These are phyloP conservation scores for Trifolium subterraneum DNA, from an alignment of 306 rosid species.

Conservation along the genomic window DNA sequence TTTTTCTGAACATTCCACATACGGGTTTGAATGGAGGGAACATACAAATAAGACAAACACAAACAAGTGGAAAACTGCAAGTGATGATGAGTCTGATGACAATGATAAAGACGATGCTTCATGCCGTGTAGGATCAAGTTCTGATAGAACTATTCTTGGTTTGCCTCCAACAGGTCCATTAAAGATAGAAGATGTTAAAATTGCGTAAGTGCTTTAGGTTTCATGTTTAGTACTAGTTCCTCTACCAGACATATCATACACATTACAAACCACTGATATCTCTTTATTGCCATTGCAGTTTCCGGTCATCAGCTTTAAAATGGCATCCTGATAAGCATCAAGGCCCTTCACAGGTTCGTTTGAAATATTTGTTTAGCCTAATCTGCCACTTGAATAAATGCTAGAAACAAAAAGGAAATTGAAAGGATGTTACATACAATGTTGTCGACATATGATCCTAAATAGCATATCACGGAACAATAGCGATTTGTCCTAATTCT, in stretches of 20 bases:
- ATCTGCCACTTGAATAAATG: constrained; percentile 23
- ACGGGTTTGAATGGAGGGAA: constrained; percentile 73
- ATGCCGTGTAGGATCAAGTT: constrained; percentile 54
- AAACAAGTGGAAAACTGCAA: constrained; percentile 56
- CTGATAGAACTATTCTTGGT: constrained; percentile 77
- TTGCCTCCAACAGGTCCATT: constrained; percentile 83
- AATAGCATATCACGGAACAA: neutral
- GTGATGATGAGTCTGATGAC: constrained; percentile 69
- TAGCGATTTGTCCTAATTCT: neutral
- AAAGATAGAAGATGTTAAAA: constrained; percentile 83
- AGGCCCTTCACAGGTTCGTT: constrained; percentile 82
- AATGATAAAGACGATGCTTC: constrained; percentile 42
- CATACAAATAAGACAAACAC: constrained; percentile 54
- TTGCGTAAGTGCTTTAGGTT: constrained; percentile 66
- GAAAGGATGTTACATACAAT: neutral
- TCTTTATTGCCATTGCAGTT: constrained; percentile 53
- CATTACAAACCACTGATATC: constrained; percentile 2
- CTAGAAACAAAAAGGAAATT: neutral
- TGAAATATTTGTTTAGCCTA: constrained; percentile 22
- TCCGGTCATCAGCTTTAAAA: constrained; percentile 82
- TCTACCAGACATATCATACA: neutral
- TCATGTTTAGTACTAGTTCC: neutral
- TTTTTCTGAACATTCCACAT: constrained; percentile 49
- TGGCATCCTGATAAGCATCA: constrained; percentile 98
- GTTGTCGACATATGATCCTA: too few species aligned